Base-by-base conservation (phyloP, 305 asterid genomes). In the Ajuga reptans region DNA sequence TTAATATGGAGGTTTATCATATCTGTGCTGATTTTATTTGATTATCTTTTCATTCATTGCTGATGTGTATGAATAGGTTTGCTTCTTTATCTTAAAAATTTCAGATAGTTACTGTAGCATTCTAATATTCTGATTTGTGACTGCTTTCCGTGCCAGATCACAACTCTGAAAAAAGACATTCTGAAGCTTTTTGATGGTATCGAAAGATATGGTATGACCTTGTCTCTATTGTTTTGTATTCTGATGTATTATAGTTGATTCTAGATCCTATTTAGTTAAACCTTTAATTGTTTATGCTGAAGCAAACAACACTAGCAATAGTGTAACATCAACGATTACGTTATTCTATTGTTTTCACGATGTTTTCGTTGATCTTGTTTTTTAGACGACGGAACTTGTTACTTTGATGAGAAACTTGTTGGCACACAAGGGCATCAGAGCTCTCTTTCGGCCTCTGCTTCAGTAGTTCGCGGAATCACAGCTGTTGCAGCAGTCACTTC, bases 341-440 rank as follows among this genome's bases (percentile, higher is more conserved):
- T 59, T 34, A 3, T 58, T 47, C 57, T 65, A 72, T 67, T 79
- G 10, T 60, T 51, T 72, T 50, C 55, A 33, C 49, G 12, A 15
- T 52, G 36, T 63, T 68, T 49, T 67, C 46, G 69, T 15, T 47
- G 39, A 64, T 71, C 16, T 47, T 59, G 39, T 74, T 47, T 61
- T 73, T 65, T 73, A 93, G 99, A 90, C 60, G 95, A 93, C 66
- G 99, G 99, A 31, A 62, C 95, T 63, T 89, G 78, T 84, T 90
- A 84, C 87, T 90, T 93, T 71, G 95, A 87, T 75, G 94, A 91
- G 79, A 86, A 89, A 79, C 83, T 80, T 77, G 86, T 82, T 81
- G 96, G 85, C 76, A 86, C 86, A 56, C 83, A 72, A 72, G 96
- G 86, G 61, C 82, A 81, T 76, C 86, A 84, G 68, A 89, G 94